Evolutionary conservation across 2,329 filamentous ascomycete genomes (phyloP).

Genomic region (Pezicula neosporulosa): DNA sequence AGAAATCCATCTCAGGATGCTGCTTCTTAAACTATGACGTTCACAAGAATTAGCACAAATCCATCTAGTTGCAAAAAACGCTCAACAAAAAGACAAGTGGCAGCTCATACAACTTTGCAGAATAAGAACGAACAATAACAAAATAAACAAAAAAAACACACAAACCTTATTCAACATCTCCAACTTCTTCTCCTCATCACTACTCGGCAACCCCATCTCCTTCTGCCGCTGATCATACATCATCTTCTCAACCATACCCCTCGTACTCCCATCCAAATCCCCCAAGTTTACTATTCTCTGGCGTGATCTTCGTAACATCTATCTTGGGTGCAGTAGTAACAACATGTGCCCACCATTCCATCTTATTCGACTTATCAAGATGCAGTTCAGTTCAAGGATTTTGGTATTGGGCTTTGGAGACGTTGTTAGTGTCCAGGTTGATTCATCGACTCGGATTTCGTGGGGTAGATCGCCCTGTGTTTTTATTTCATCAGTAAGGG

Average conservation of each 20-base stretch:
- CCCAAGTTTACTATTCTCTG: conserved; percentile 85
- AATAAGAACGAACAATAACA: no score
- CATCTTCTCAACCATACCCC: conserved; percentile 99
- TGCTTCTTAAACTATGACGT: conserved; percentile 4
- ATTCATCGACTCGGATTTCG: conserved; percentile 77
- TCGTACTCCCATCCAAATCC: conserved; percentile 91
- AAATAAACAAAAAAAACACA: neutral
- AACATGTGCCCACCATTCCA: conserved; percentile 98
- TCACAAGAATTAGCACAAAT: neutral
- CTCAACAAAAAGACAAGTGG: conserved; percentile 32
- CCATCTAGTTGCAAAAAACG: conserved; percentile 53
- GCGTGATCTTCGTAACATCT: conserved; percentile 91
- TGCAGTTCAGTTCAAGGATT: conserved; percentile 80
- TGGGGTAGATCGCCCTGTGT: conserved; percentile 84
- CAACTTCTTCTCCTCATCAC: conserved; percentile 92
- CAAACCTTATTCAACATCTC: conserved; percentile 75
- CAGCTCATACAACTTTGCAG: no score
- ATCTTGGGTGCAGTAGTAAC: conserved; percentile 84
- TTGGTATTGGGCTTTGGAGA: conserved; percentile 54
- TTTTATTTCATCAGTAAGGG: no score
- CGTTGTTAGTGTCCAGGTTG: conserved; percentile 85
- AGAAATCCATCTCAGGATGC: conserved; percentile 70
- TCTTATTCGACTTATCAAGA: conserved; percentile 93
- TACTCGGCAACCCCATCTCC: conserved; percentile 82
- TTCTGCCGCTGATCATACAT: conserved; percentile 99